These are phyloP conservation scores for Silene conica DNA, from an alignment of 148 eudicot genomes.

Conservation along the genomic window DNA sequence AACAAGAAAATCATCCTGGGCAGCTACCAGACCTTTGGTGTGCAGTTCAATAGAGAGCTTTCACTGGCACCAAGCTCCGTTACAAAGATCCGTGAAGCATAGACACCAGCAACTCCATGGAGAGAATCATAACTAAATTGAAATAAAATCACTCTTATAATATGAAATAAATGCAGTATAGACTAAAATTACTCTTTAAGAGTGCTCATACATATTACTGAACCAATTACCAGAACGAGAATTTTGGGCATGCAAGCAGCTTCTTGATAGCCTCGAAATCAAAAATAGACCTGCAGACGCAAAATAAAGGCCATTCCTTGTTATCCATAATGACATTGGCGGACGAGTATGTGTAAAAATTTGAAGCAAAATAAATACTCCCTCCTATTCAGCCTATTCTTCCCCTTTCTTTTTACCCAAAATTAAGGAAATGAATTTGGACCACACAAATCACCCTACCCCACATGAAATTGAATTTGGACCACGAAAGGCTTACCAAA, in stretches of 20 bases:
- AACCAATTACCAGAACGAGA: slow-evolving; percentile 65
- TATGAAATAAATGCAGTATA: background rate
- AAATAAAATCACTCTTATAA: background rate
- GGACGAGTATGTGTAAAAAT: background rate
- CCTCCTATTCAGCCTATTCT: too few relatives aligned
- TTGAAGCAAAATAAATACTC: background rate
- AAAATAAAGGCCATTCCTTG: slow-evolving; percentile 7
- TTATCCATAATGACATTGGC: slow-evolving; percentile 7
- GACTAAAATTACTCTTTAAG: background rate
- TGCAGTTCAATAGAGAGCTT: slow-evolving; percentile 74
- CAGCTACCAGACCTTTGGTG: slow-evolving; percentile 61
- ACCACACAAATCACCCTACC: too few relatives aligned
- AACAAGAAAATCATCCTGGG: background rate
- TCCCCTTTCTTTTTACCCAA: too few relatives aligned
- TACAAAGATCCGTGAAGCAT: slow-evolving; percentile 83
- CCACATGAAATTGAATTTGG: too few relatives aligned
- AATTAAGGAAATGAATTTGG: too few relatives aligned
- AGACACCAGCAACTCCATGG: slow-evolving; percentile 97
- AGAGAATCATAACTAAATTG: slow-evolving; percentile 77
- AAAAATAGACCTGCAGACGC: slow-evolving; percentile 67
- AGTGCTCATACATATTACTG: slow-evolving; percentile 2
- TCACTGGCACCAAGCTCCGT: slow-evolving; percentile 86
- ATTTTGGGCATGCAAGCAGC: slow-evolving; percentile 79
- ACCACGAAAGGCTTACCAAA: too few relatives aligned
- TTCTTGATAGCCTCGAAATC: slow-evolving; percentile 74